Base-by-base conservation (phyloP, 129 eudicot species). In the Helianthus tuberosus region DNA sequence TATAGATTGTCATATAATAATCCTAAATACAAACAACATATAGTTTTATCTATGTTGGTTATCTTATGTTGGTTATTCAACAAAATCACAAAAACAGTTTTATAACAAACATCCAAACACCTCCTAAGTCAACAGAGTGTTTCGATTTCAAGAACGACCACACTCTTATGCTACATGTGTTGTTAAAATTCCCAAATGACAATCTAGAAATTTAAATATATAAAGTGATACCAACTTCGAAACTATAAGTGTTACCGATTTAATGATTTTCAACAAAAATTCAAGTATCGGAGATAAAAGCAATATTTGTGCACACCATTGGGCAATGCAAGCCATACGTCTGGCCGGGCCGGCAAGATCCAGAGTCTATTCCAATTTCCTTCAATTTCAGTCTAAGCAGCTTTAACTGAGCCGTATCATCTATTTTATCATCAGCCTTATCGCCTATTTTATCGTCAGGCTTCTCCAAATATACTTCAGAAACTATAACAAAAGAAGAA, bases 331-430 rank as follows among this genome's bases (percentile, higher is more conserved):
- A 74, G 66, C 72, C 62, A 76, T 73, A 12, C 43, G 71, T 62
- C 68, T 87, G 85, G 52, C 92, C 92, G 5, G 92, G 85, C 64
- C 39, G 68, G 68, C 77, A 82, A 41, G 74, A 64, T 62, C 52
- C 57, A 62, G 69, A 73, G 59, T 76, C 77, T 38, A 87, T 84
- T 44, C 92, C 92, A 63, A 87, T 35, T 35, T 65, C 64, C 54
- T 68, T 69, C 78, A 87, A 68, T 73, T 87, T 87, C 67, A 50
- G 23, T 75, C 59, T 79, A 60, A 87, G 78, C 66, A 64, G 41
- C 81, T 50, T 47, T 68, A 87, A 66, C 15, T 72, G 59, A 11
- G 47, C 27, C 11, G 66, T 43, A 43, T 43, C 47, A 7, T 43
- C 10, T 43, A 43, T 43, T 43, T 43, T 43, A 43, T 41, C 9